Base-by-base conservation (phyloP, 768 basidiomycete genomes). In the Pholiota conissans region DNA sequence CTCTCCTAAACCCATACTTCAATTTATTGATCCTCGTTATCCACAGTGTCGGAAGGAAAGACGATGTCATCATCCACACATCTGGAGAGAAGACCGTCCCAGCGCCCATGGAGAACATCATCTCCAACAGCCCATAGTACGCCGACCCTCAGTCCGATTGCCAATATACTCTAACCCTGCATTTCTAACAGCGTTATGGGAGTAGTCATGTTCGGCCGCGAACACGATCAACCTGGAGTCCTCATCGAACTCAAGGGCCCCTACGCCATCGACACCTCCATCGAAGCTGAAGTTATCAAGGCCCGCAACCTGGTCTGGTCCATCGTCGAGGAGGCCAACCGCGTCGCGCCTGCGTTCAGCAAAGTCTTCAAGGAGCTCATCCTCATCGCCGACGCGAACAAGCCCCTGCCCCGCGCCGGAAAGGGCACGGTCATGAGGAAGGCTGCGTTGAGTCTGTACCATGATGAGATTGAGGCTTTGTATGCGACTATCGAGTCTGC, bases 331-430 rank as follows among this genome's bases (percentile, higher is more conserved):
- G 74, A 79, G 29, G 79, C 79, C 2, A 83, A 82, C 63, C 68
- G 66, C 52, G 65, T 71, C 27, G 74, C 75, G 3, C 81, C 82
- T 0, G 58, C 69, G 1, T 80, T 75, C 57, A 78, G 76, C 55
- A 71, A 75, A 26, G 73, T 82, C 9, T 82, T 81, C 67, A 79
- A 80, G 54, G 79, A 85, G 63, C 78, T 84, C 76, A 77, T 84
- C 46, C 48, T 84, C 47, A 70, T 83, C 9, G 69, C 79, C 0
- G 59, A 61, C 0, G 63, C 66, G 2, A 64, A 64, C 10, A 74
- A 74, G 18, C 81, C 79, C 1, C 70, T 84, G 56, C 66, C 75
- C 18, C 75, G 78, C 24, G 69, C 78, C 2, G 75, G 73, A 0
- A 86, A 85, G 64, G 80, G 80, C 0, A 82, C 80, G 0, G 72